Evolutionary conservation across 2,329 filamentous ascomycete species (phyloP).

Genomic region (Juglanconis sp.): DNA sequence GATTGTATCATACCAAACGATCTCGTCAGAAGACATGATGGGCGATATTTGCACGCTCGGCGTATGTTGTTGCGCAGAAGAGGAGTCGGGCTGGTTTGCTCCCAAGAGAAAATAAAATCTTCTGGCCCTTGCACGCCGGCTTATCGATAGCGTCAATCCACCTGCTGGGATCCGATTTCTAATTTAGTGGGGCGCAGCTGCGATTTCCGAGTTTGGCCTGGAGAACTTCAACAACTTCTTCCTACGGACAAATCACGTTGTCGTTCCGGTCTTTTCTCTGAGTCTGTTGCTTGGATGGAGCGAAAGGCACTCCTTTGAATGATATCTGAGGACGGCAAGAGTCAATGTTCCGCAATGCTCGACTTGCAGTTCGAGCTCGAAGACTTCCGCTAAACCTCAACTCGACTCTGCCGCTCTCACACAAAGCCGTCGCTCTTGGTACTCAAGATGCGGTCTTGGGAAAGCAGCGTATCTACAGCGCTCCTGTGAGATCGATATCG

Average conservation of each 20-base stretch:
- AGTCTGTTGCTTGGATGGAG: neutral
- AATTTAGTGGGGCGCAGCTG: neutral
- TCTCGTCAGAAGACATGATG: constrained; percentile 86
- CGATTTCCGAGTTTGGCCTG: neutral
- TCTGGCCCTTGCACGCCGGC: neutral
- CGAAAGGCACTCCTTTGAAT: neutral
- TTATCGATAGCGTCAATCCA: constrained; percentile 16
- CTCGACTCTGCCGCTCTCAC: neutral
- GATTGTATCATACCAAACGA: constrained; percentile 69
- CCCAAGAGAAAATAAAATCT: constrained; percentile 18
- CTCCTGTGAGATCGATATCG: neutral
- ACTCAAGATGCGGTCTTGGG: neutral
- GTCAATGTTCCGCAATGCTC: constrained; percentile 19
- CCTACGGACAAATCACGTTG: too few species aligned
- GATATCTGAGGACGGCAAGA: neutral
- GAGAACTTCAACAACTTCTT: neutral
- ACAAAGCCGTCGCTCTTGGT: neutral
- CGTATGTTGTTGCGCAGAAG: constrained; percentile 5
- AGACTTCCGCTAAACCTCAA: neutral
- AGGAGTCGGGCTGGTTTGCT: constrained; percentile 12
- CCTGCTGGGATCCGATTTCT: constrained; percentile 3
- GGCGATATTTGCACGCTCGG: constrained; percentile 16
- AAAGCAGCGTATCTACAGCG: neutral
- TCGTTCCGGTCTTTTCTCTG: too few species aligned
- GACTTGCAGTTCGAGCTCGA: constrained; percentile 12